Evolutionary conservation across 164 flowering plant genomes (phyloP), one percentile per base, ranked within the genome.

Genomic region (Sedum album): DNA sequence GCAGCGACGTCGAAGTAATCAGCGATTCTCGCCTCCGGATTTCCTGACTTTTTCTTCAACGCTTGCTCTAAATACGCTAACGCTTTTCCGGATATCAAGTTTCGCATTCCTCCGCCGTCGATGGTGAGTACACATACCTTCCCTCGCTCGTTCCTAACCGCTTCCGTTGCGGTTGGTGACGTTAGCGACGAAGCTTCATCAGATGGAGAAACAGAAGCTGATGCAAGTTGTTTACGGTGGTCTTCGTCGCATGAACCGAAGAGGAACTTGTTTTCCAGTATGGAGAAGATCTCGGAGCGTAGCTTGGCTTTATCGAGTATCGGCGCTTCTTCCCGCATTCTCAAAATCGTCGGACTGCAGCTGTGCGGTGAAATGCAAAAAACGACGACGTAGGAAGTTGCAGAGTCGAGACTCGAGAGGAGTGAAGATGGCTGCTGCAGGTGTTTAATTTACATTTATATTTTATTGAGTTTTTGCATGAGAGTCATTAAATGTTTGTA

Each of bases 1-100:
- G 97, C 89, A 21, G 88, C 92, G 5, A 91, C 95, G 74, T 94
- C 98, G 74, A 94, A 89, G 68, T 82, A 94, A 72, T 94, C 97
- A 18, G 98, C 93, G 78, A 94, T 83, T 71, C 89, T 75, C 1
- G 97, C 97, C 65, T 88, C 80, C 0, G 93, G 86, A 65, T 94
- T 77, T 9, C 90, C 88, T 1, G 97, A 91, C 67, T 87, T 87
- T 0, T 72, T 63, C 74, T 86, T 84, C 60, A 94, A 70, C 8
- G 96, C 84, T 25, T 80, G 76, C 67, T 94, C 98, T 14, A 94
- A 80, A 69, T 88, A 85, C 5, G 93, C 84, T 18, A 94, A 75
- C 1, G 98, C 83, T 73, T 91, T 90, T 0, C 97, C 97, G 5
- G 96, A 68, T 14, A 88, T 62, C 66, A 94, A 81, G 66, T 87